Evolutionary conservation across 441 rosid species (phyloP).

Genomic region (Populus hybrid): DNA sequence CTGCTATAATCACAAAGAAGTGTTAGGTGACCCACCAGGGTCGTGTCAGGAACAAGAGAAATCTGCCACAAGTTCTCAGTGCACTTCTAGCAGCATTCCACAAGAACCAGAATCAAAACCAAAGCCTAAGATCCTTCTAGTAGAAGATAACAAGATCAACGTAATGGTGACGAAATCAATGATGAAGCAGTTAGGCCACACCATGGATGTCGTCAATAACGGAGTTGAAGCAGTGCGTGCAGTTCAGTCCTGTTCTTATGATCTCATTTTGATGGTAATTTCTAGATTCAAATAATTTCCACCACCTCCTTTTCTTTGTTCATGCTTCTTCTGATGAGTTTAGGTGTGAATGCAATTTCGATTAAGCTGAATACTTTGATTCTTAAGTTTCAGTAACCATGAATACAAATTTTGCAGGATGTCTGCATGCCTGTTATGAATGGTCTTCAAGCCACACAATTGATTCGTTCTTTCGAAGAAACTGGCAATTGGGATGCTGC

Average conservation of each 20-base stretch:
- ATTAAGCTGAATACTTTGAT: background rate
- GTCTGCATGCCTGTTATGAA: slow-evolving; percentile 96
- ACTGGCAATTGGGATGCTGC: slow-evolving; percentile 89
- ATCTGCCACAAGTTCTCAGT: slow-evolving; percentile 22
- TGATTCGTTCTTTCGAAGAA: slow-evolving; percentile 87
- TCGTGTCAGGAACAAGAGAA: slow-evolving; percentile 39
- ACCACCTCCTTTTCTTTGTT: background rate
- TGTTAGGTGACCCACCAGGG: slow-evolving; percentile 27
- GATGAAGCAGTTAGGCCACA: slow-evolving; percentile 86
- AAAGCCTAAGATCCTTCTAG: slow-evolving; percentile 86
- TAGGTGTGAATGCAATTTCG: background rate
- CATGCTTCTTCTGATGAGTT: background rate
- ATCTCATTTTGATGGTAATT: slow-evolving; percentile 86
- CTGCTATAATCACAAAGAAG: slow-evolving; percentile 29
- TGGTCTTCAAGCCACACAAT: slow-evolving; percentile 86
- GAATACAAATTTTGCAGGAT: slow-evolving; percentile 47
- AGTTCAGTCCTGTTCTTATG: slow-evolving; percentile 43
- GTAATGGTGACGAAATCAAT: slow-evolving; percentile 76
- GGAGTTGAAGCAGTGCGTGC: slow-evolving; percentile 88
- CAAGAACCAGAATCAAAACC: slow-evolving; percentile 29
- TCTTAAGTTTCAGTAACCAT: slow-evolving; percentile 9
- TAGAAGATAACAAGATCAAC: slow-evolving; percentile 90
- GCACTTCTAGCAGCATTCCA: slow-evolving; percentile 23
- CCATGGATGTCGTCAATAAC: slow-evolving; percentile 67
- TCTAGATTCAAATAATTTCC: slow-evolving; percentile 8